Conservation (phyloP, 306 rosid species). For the Leucaena leucocephala region DNA sequence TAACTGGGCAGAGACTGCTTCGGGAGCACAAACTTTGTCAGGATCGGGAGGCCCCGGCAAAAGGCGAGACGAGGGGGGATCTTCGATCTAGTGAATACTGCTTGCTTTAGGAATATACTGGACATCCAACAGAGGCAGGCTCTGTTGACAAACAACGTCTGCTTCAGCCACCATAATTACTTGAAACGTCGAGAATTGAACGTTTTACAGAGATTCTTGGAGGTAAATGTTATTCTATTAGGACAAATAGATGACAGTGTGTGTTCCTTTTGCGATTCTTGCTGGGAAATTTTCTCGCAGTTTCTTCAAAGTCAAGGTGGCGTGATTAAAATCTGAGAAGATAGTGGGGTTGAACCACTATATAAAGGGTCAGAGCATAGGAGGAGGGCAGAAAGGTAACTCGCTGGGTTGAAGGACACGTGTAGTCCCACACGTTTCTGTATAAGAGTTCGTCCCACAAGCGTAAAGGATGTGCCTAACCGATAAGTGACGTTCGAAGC, state of each 20-base stretch:
- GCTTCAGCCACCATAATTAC: constrained; percentile 79
- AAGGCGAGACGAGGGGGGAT: constrained; percentile 36
- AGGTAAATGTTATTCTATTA: constrained; percentile 14
- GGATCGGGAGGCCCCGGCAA: constrained; percentile 38
- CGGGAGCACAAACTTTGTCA: constrained; percentile 53
- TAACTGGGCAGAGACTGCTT: constrained; percentile 55
- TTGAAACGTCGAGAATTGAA: not conserved
- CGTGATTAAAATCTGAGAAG: constrained; percentile 7
- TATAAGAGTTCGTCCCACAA: constrained; percentile 33
- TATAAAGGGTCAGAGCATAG: constrained; percentile 34
- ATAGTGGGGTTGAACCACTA: not conserved
- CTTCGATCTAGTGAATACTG: constrained; percentile 53
- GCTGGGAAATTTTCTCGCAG: constrained; percentile 50
- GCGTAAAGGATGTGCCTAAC: constrained; percentile 28
- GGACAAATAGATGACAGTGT: not conserved
- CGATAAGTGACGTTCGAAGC: constrained; percentile 47
- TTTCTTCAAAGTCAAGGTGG: constrained; percentile 19
- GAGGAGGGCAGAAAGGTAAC: constrained; percentile 37
- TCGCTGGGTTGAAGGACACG: constrained; percentile 40
- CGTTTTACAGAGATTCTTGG: not conserved
- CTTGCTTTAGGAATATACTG: constrained; percentile 51
- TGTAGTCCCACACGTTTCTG: constrained; percentile 26
- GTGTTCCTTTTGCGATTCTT: constrained; percentile 29
- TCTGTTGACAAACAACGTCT: constrained; percentile 58
- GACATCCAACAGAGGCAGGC: constrained; percentile 61